A percentile compares a stretch with the other conserved stretches of the same genome.
Conservation (phyloP, 768 basidiomycete species). For the Calocybe indica region DNA sequence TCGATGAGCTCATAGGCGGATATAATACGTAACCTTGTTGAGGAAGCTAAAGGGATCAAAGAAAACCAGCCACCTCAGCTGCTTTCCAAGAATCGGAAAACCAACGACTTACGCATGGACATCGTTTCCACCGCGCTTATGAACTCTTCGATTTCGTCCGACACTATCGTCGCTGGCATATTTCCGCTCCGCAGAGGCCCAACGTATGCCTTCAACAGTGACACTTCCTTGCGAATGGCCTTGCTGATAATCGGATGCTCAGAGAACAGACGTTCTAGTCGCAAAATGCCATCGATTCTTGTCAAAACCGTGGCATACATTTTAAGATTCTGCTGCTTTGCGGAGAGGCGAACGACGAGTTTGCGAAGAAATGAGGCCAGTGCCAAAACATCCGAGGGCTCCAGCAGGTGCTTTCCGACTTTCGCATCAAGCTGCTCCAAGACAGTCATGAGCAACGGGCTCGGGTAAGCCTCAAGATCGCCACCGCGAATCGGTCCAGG, state of each 20-base stretch:
- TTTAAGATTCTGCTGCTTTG: slow-evolving; percentile 42
- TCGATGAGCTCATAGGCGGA: slow-evolving; percentile 58
- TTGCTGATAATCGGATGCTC: slow-evolving; percentile 25
- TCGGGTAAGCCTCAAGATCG: slow-evolving; percentile 38
- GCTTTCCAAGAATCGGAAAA: background rate
- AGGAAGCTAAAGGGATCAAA: slow-evolving; percentile 26
- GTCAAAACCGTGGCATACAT: slow-evolving; percentile 27
- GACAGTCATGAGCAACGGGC: slow-evolving; percentile 75
- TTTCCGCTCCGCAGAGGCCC: slow-evolving; percentile 8
- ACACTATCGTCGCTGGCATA: slow-evolving; percentile 1
- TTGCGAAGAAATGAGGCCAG: slow-evolving; percentile 60
- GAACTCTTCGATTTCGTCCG: slow-evolving; percentile 33
- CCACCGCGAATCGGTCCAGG: background rate
- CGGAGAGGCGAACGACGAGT: slow-evolving; percentile 50
- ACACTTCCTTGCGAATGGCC: slow-evolving; percentile 41
- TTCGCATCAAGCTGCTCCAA: slow-evolving; percentile 76
- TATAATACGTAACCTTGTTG: slow-evolving; percentile 23
- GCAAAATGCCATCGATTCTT: slow-evolving; percentile 31
- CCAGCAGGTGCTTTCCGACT: slow-evolving; percentile 44
- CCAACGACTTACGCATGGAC: slow-evolving; percentile 38
- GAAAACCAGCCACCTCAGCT: background rate
- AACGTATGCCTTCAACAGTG: slow-evolving; percentile 32
- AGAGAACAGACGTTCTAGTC: slow-evolving; percentile 21
- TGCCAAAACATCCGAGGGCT: slow-evolving; percentile 57
- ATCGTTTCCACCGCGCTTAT: slow-evolving; percentile 35